phyloP scores from a whole-genome alignment of 441 rosid genomes.

The Erodium chrysanthum region DNA sequence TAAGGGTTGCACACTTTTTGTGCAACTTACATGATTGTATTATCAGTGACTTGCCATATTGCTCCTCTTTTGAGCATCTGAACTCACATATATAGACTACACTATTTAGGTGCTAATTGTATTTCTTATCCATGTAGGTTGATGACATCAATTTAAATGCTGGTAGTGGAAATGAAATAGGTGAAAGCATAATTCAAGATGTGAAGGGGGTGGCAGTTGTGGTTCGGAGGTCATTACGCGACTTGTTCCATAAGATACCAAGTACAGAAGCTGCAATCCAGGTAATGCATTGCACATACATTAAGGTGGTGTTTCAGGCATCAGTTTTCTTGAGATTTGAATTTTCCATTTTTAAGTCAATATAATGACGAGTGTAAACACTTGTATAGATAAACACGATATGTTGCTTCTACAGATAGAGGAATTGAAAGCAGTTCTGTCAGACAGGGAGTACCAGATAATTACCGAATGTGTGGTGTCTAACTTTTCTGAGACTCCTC shows the following conservation, averaged over 20 bases:
- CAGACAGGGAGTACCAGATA: constrained; percentile 82
- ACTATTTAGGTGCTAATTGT: background rate
- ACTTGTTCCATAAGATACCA: constrained; percentile 80
- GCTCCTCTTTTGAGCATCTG: too few relatives aligned
- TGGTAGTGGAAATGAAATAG: constrained; percentile 62
- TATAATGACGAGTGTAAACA: background rate
- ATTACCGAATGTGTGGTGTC: constrained; percentile 82
- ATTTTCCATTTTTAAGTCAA: background rate
- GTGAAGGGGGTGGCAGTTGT: constrained; percentile 86
- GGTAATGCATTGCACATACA: constrained; percentile 38
- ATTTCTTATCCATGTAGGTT: constrained; percentile 36
- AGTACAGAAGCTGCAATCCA: constrained; percentile 54
- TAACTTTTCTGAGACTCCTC: constrained; percentile 79
- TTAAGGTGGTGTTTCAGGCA: constrained; percentile 5
- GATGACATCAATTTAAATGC: constrained; percentile 94
- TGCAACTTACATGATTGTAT: background rate
- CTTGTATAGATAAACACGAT: constrained; percentile 9
- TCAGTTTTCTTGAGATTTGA: background rate
- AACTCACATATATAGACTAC: too few relatives aligned
- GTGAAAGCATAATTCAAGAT: constrained; percentile 89
- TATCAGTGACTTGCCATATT: background rate
- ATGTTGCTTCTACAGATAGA: constrained; percentile 51
- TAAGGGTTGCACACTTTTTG: background rate
- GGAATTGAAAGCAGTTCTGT: constrained; percentile 70
- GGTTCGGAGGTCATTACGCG: constrained; percentile 77